Evolutionary conservation across 208 protist species (phyloP).

Genomic region (Leishmania lainsoni): DNA sequence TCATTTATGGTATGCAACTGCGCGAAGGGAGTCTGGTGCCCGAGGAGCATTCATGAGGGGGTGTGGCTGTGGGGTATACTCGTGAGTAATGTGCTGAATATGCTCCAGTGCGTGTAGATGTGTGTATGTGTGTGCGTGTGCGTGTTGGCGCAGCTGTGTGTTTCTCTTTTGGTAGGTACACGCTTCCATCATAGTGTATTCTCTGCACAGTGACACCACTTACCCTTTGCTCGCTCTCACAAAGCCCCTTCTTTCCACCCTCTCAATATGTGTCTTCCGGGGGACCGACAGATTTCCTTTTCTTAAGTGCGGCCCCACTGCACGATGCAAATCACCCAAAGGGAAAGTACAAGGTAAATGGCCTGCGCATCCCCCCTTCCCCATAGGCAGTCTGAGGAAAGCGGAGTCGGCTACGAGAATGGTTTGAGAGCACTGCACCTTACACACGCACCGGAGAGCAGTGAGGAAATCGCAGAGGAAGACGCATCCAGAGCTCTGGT

Average conservation of each 20-base stretch:
- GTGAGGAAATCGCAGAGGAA: not conserved
- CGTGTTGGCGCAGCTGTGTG: not conserved
- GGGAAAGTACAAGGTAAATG: not conserved
- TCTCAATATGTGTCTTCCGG: slow-evolving; percentile 11
- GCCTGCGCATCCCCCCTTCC: not conserved
- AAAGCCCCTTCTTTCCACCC: not conserved
- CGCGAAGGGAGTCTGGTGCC: too few species aligned
- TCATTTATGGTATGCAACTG: too few species aligned
- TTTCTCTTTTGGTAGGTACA: not conserved
- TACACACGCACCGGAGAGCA: not conserved
- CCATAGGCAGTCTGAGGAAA: not conserved
- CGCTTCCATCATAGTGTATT: not conserved
- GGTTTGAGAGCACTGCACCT: slow-evolving; percentile 2
- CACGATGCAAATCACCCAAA: not conserved
- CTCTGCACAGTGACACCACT: not conserved
- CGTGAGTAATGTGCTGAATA: too few species aligned
- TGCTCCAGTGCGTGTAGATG: too few species aligned
- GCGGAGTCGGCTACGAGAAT: not conserved
- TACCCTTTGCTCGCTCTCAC: not conserved
- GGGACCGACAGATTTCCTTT: not conserved
- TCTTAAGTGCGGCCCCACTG: not conserved
- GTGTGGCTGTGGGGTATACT: too few species aligned
- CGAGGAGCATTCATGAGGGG: too few species aligned
- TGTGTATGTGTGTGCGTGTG: not conserved
- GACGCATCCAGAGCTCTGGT: not conserved